These are phyloP conservation scores for Alnus rubra DNA, from an alignment of 306 rosid genomes.

Conservation along the genomic window DNA sequence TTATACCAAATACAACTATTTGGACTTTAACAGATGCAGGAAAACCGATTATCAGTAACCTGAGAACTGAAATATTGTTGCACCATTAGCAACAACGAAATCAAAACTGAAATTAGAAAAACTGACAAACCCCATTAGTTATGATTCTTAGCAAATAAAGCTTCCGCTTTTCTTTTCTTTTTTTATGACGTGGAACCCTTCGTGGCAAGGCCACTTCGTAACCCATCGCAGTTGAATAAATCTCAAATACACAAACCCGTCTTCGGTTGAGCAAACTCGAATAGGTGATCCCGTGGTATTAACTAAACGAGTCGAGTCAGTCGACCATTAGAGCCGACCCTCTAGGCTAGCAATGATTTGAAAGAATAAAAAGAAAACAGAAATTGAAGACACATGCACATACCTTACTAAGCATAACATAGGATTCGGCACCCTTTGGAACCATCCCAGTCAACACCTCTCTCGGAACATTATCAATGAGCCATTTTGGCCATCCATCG, in stretches of 20 bases:
- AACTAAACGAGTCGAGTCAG: too few relatives aligned
- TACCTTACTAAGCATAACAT: constrained; percentile 75
- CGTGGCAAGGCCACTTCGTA: too few relatives aligned
- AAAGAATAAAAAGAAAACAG: too few relatives aligned
- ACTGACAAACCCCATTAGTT: background rate
- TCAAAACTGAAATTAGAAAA: background rate
- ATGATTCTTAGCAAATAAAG: background rate
- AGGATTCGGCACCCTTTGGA: constrained; percentile 80
- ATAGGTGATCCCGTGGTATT: too few relatives aligned
- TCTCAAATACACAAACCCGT: too few relatives aligned
- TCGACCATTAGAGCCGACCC: too few relatives aligned
- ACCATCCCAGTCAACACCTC: constrained; percentile 57
- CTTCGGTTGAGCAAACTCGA: too few relatives aligned
- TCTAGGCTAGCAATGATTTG: too few relatives aligned
- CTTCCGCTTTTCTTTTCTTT: too few relatives aligned
- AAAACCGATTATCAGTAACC: background rate
- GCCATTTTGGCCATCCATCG: constrained; percentile 59
- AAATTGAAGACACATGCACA: background rate
- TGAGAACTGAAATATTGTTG: background rate
- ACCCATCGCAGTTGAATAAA: too few relatives aligned
- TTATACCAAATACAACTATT: background rate
- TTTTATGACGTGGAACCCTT: too few relatives aligned
- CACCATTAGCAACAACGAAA: background rate
- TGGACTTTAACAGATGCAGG: background rate
- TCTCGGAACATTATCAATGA: constrained; percentile 50